A percentile compares a stretch with the other conserved stretches of the same genome.
Evolutionary conservation across 768 basidiomycete genomes (phyloP).

Genomic region (Tubosaeta brunneosetosa): DNA sequence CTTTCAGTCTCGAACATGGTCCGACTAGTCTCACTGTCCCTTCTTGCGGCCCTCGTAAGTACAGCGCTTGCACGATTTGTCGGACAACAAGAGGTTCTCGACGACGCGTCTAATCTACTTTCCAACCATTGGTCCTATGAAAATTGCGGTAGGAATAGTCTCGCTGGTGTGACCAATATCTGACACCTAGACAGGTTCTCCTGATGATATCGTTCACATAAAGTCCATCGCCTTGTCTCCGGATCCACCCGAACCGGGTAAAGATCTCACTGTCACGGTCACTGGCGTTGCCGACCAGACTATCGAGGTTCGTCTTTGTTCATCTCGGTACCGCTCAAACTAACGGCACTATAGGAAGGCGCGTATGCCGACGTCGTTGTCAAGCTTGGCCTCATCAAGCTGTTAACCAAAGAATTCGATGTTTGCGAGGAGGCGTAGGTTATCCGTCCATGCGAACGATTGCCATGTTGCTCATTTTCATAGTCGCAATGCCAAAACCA

Average conservation of each 20-base stretch:
- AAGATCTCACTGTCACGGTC: conserved; percentile 83
- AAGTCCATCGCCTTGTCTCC: conserved; percentile 71
- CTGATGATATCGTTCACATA: conserved; percentile 51
- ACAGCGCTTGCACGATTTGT: conserved; percentile 21
- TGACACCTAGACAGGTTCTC: conserved; percentile 36
- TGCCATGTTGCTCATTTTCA: conserved; percentile 2
- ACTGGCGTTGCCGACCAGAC: conserved; percentile 50
- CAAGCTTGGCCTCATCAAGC: conserved; percentile 89
- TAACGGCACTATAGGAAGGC: conserved; percentile 61
- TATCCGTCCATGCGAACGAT: not conserved
- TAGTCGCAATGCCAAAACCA: conserved; percentile 71
- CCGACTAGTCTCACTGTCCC: conserved; percentile 21
- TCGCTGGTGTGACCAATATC: not conserved
- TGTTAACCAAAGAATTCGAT: conserved; percentile 81
- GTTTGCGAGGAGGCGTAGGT: conserved; percentile 93
- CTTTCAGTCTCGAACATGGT: conserved; percentile 25
- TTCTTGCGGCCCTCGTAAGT: conserved; percentile 26
- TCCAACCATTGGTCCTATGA: conserved; percentile 58
- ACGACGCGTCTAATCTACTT: conserved; percentile 28
- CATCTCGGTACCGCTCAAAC: not conserved
- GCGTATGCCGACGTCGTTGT: conserved; percentile 87
- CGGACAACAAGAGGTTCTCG: conserved; percentile 30
- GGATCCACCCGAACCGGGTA: conserved; percentile 85
- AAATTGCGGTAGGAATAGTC: conserved; percentile 64
- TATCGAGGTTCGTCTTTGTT: conserved; percentile 54